These are phyloP conservation scores for Alternaria brassicicola DNA, from an alignment of 2,329 filamentous ascomycete genomes.

Conservation along the genomic window DNA sequence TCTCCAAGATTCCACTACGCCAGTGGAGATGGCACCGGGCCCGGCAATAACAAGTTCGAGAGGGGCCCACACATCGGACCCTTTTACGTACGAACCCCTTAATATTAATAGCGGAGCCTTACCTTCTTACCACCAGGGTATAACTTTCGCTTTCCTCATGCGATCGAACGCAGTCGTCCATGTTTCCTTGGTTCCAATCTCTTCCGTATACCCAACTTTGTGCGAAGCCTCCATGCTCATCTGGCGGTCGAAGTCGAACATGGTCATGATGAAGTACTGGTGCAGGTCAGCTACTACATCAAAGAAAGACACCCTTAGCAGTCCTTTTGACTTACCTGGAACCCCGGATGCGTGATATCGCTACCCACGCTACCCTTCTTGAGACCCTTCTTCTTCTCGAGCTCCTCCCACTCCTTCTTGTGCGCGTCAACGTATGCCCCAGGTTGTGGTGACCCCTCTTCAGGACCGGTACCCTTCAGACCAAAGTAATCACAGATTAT, in stretches of 20 bases:
- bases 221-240: slow-evolving; percentile 52
- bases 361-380: slow-evolving; percentile 53
- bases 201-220: slow-evolving; percentile 47
- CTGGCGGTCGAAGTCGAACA: slow-evolving; percentile 57
- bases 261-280: slow-evolving; percentile 43
- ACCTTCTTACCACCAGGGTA: slow-evolving; percentile 29
- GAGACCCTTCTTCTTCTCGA: slow-evolving; percentile 35
- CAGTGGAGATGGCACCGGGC: not conserved
- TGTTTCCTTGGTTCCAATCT: slow-evolving; percentile 47
- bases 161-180: slow-evolving; percentile 55
- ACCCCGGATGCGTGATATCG: slow-evolving; percentile 49
- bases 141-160: slow-evolving; percentile 52
- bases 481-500: slow-evolving; percentile 56
- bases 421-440: slow-evolving; percentile 38
- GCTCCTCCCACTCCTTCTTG: slow-evolving; percentile 35
- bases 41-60: not conserved
- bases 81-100: not conserved
- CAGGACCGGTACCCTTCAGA: slow-evolving; percentile 49
- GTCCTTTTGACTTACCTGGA: slow-evolving; percentile 28
- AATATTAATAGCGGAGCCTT: not conserved
- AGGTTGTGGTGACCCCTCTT: slow-evolving; percentile 36
- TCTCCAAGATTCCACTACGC: not conserved
- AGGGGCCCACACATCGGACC: not conserved
- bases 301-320: not conserved
- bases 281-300: slow-evolving; percentile 4